A percentile compares a stretch with the other conserved stretches of the same genome.
Evolutionary conservation across 2,329 filamentous ascomycete genomes (phyloP).

Genomic region (Penicillium sp.): DNA sequence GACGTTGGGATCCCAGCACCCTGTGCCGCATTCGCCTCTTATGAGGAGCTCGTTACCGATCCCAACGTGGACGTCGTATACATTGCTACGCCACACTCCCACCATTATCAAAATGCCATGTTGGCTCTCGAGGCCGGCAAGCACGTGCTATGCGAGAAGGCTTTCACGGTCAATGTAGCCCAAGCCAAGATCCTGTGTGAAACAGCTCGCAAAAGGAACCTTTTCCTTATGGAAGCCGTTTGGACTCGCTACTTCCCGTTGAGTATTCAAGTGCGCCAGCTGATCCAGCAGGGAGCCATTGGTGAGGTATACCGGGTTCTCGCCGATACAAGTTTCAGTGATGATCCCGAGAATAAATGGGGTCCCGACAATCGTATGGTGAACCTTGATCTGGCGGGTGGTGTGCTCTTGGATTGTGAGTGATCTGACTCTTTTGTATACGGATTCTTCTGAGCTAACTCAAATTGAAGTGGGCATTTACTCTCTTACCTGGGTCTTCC

Average conservation of each 20-base stretch:
- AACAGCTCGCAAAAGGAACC: constrained; percentile 68
- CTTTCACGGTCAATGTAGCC: constrained; percentile 78
- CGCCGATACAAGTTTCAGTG: constrained; percentile 64
- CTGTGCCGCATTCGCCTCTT: constrained; percentile 75
- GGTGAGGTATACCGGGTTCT: constrained; percentile 59
- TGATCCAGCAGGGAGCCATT: constrained; percentile 61
- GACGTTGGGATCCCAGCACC: constrained; percentile 67
- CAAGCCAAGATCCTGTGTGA: constrained; percentile 73
- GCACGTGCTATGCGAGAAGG: constrained; percentile 87
- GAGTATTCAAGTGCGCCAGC: constrained; percentile 64
- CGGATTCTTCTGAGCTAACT: neutral
- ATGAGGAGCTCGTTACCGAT: constrained; percentile 77
- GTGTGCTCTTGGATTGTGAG: constrained; percentile 71
- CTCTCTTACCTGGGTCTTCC: constrained; percentile 86
- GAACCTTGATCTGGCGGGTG: constrained; percentile 79
- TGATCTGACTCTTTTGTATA: neutral
- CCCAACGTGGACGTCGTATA: constrained; percentile 82
- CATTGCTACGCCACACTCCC: constrained; percentile 85
- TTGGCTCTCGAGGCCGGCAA: constrained; percentile 82
- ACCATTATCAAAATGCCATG: constrained; percentile 90
- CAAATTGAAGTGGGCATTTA: constrained; percentile 70
- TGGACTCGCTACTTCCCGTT: constrained; percentile 90
- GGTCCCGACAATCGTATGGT: constrained; percentile 73
- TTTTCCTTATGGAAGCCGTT: constrained; percentile 83
- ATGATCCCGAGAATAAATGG: constrained; percentile 60